These are phyloP conservation scores for Eucalyptus brandiana DNA, from an alignment of 345 rosid genomes.

Conservation along the genomic window DNA sequence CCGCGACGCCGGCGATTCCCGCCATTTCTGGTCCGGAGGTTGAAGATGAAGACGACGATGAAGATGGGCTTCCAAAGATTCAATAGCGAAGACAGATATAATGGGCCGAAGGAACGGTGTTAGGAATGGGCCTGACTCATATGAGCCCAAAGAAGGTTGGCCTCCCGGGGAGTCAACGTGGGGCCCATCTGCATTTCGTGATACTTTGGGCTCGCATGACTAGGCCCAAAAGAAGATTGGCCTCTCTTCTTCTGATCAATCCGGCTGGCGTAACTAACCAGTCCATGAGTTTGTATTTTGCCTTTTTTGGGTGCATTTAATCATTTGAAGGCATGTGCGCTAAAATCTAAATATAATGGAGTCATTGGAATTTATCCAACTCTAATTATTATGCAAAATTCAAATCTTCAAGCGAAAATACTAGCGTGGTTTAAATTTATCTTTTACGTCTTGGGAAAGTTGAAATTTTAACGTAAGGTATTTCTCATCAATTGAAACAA, in stretches of 20 bases:
- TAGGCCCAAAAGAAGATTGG: neutral
- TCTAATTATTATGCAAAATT: no score
- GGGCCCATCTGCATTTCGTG: neutral
- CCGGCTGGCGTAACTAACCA: neutral
- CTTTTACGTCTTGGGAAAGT: fast-evolving
- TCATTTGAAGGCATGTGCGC: neutral
- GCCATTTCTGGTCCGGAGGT: neutral
- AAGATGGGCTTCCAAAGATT: neutral
- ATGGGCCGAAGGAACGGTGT: neutral
- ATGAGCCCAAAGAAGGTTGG: neutral
- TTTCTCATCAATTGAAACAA: neutral
- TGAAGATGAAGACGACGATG: neutral
- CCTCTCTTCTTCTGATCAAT: no score
- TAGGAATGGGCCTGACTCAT: neutral
- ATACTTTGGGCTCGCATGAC: neutral
- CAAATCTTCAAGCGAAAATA: no score
- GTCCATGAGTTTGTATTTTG: neutral
- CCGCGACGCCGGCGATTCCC: neutral
- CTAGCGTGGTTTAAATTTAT: no score
- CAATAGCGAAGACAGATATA: neutral
- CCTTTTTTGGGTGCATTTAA: neutral
- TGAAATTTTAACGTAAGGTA: neutral
- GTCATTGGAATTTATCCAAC: neutral
- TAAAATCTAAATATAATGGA: neutral
- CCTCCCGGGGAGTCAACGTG: neutral